phyloP scores from a whole-genome alignment of 2,329 filamentous ascomycete genomes.

The Phyllosticta citribraziliensis region DNA sequence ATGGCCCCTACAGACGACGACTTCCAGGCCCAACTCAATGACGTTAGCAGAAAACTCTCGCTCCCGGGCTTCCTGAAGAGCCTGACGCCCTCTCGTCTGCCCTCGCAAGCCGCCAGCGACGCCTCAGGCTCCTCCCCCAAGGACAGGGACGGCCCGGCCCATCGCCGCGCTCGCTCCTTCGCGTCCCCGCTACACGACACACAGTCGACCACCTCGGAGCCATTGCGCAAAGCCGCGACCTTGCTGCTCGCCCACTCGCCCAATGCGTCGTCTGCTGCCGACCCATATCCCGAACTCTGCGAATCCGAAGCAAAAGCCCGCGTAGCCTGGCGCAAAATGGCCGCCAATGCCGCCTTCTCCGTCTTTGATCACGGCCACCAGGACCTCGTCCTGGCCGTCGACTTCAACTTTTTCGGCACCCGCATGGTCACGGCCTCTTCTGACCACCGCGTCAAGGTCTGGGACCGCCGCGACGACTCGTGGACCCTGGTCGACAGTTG shows the following conservation, averaged over 20 bases:
- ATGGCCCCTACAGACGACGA: conserved; percentile 2
- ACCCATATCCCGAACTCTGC: conserved; percentile 5
- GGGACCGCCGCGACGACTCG: conserved; percentile 66
- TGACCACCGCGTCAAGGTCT: conserved; percentile 87
- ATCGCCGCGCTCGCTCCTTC: conserved; percentile 4
- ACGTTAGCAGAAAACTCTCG: conserved; percentile 15
- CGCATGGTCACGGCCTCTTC: conserved; percentile 85
- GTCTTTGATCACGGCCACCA: conserved; percentile 66
- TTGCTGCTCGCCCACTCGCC: background rate
- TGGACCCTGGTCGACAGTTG: conserved; percentile 82
- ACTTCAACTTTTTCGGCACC: conserved; percentile 87
- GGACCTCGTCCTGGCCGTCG: conserved; percentile 72
- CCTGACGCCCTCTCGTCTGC: conserved; percentile 27
- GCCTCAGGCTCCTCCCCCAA: conserved; percentile 19
- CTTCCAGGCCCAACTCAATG: conserved; percentile 9
- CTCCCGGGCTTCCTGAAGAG: conserved; percentile 25
- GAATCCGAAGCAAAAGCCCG: conserved; percentile 15
- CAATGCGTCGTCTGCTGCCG: background rate
- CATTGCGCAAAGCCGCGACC: conserved; percentile 2
- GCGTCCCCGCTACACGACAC: background rate
- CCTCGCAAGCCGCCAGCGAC: conserved; percentile 29
- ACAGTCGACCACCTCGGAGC: background rate
- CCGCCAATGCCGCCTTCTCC: conserved; percentile 31
- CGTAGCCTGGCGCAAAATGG: conserved; percentile 24
- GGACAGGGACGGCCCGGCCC: background rate